Evolutionary conservation across 495 filamentous ascomycete genomes (phyloP).

Genomic region (Mytilinidion resinicola): DNA sequence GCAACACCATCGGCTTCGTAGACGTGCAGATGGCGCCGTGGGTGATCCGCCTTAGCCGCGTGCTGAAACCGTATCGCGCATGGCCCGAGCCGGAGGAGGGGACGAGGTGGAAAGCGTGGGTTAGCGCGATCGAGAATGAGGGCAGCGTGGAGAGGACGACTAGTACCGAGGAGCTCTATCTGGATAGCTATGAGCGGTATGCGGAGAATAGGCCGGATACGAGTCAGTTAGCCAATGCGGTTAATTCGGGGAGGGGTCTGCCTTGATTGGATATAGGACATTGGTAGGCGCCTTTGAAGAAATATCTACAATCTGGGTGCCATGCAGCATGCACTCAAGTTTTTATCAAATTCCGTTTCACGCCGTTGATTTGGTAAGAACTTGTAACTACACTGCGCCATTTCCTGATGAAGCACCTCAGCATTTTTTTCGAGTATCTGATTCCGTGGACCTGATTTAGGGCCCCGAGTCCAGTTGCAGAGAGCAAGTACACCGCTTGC

Average conservation of each 20-base stretch:
- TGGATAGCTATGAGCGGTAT: slow-evolving; percentile 65
- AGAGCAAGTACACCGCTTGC: no score
- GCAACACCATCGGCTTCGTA: slow-evolving; percentile 63
- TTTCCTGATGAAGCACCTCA: no score
- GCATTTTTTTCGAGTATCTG: no score
- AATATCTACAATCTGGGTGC: no score
- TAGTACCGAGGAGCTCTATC: slow-evolving; percentile 64
- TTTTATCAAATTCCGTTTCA: no score
- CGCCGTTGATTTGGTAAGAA: no score
- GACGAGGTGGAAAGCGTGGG: slow-evolving; percentile 68
- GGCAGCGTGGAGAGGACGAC: slow-evolving; percentile 70
- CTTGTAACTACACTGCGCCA: no score
- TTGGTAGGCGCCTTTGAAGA: no score
- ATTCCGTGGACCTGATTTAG: no score
- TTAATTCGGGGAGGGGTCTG: slow-evolving; percentile 14
- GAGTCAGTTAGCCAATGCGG: slow-evolving; percentile 11
- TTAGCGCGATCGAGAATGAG: slow-evolving; percentile 69
- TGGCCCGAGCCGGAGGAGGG: slow-evolving; percentile 69
- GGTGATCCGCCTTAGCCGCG: slow-evolving; percentile 65
- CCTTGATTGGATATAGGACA: slow-evolving; percentile 1
- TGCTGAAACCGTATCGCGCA: slow-evolving; percentile 71
- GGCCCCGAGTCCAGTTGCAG: no score
- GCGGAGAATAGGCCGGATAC: slow-evolving; percentile 30
- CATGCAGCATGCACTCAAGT: no score
- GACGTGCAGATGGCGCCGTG: slow-evolving; percentile 89